Evolutionary conservation across 148 eudicot species (phyloP).

Genomic region (Chenopodium album): DNA sequence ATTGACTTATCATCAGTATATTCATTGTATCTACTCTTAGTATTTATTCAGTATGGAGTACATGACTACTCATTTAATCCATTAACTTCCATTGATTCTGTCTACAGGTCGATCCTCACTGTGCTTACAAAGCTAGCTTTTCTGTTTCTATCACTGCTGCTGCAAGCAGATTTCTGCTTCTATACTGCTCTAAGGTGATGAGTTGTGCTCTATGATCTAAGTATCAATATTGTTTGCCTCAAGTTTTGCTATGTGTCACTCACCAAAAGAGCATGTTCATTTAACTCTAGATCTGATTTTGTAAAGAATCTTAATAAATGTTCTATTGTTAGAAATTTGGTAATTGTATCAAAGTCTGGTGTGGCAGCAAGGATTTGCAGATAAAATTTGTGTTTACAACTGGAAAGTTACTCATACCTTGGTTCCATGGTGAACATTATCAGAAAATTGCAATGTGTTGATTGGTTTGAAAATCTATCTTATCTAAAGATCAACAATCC

Average conservation of each 20-base stretch:
- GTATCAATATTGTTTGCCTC: neutral
- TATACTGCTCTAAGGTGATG: slow-evolving; percentile 77
- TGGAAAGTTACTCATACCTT: neutral
- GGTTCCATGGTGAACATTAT: neutral
- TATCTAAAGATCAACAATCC: too few species aligned
- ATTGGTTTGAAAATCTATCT: neutral
- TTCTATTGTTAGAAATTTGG: neutral
- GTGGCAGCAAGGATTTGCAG: too few species aligned
- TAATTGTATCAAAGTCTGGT: neutral
- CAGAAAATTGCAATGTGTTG: neutral
- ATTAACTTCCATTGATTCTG: slow-evolving; percentile 4
- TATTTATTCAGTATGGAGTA: neutral
- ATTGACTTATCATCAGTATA: slow-evolving; percentile 5
- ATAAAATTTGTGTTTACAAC: too few species aligned
- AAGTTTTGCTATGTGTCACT: slow-evolving; percentile 10
- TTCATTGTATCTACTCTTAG: neutral
- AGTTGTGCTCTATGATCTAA: neutral
- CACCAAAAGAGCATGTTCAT: neutral
- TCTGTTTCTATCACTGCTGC: slow-evolving; percentile 62
- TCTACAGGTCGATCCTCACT: slow-evolving; percentile 91
- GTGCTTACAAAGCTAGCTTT: slow-evolving; percentile 71
- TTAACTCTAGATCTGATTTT: neutral
- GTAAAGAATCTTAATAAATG: neutral
- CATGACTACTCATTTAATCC: neutral
- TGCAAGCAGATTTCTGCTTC: slow-evolving; percentile 77